Evolutionary conservation across 1,284 basidiomycete species (phyloP).

Genomic region (Cryptococcus jaspeensis): DNA sequence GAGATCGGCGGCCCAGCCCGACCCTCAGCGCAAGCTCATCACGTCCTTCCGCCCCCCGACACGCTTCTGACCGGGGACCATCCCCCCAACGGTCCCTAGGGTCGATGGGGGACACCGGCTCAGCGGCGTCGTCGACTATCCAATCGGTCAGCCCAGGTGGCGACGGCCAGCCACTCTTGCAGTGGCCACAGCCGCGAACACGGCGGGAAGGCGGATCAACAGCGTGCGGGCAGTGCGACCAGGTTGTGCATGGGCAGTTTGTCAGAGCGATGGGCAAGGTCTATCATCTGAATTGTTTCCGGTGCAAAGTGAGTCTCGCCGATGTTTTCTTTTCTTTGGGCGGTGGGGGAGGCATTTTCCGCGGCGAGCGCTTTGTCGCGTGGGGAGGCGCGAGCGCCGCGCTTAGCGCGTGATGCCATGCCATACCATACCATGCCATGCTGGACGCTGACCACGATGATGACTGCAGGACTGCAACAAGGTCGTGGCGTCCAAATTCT

Average conservation of each 20-base stretch:
- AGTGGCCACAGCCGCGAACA: conserved; percentile 19
- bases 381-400: background rate
- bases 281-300: conserved; percentile 95
- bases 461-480: conserved; percentile 81
- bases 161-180: conserved; percentile 12
- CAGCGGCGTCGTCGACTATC: no score
- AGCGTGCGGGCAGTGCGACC: conserved; percentile 48
- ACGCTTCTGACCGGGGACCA: background rate
- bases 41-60: background rate
- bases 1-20: no score
- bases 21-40: background rate
- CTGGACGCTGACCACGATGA: conserved; percentile 18
- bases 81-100: background rate
- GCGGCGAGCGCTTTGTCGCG: background rate
- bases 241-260: conserved; percentile 71
- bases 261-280: conserved; percentile 93
- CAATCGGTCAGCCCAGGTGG: background rate
- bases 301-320: conserved; percentile 72
- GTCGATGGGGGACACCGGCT: no score
- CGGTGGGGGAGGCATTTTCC: background rate
- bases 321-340: background rate
- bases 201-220: conserved; percentile 21
- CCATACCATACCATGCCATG: background rate
- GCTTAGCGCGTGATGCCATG: background rate
- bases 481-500: conserved; percentile 97